These are phyloP conservation scores for Tetrapisispora fleetii DNA, from an alignment of 805 yeast genomes.

Conservation along the genomic window DNA sequence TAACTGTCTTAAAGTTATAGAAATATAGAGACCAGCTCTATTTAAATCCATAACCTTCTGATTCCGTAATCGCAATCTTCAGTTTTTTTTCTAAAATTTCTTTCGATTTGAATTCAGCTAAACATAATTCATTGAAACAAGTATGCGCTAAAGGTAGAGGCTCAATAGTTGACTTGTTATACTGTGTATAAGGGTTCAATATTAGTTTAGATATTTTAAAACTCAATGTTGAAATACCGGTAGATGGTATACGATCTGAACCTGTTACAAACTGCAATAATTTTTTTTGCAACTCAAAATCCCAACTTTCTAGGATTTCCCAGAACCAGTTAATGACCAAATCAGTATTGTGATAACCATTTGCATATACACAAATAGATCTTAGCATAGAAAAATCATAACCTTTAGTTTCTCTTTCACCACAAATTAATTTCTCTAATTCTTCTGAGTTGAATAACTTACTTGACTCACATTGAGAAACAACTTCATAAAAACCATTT, in stretches of 20 bases:
- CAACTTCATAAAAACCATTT: constrained; percentile 64
- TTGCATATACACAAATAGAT: constrained; percentile 64
- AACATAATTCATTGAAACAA: constrained; percentile 81
- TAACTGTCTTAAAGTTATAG: neutral
- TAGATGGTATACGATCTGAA: constrained; percentile 84
- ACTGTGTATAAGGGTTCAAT: constrained; percentile 14
- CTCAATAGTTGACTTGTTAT: constrained; percentile 25
- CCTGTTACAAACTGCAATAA: constrained; percentile 78
- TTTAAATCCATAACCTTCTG: constrained; percentile 79
- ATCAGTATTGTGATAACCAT: constrained; percentile 40
- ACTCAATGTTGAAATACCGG: constrained; percentile 69
- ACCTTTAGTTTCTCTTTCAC: constrained; percentile 46
- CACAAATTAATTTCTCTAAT: constrained; percentile 67
- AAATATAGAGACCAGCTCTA: constrained; percentile 18
- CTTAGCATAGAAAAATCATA: constrained; percentile 56
- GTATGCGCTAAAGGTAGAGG: constrained; percentile 84
- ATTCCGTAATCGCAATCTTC: constrained; percentile 59
- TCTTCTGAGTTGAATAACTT: constrained; percentile 74
- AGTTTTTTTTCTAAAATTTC: constrained; percentile 52
- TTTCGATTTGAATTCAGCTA: constrained; percentile 52
- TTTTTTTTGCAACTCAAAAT: constrained; percentile 48
- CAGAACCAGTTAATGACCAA: constrained; percentile 72
- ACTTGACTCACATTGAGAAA: constrained; percentile 67
- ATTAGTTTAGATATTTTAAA: constrained; percentile 54
- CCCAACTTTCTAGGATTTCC: constrained; percentile 40